Conservation (phyloP, 768 basidiomycete species). For the Agaricus blazei region DNA sequence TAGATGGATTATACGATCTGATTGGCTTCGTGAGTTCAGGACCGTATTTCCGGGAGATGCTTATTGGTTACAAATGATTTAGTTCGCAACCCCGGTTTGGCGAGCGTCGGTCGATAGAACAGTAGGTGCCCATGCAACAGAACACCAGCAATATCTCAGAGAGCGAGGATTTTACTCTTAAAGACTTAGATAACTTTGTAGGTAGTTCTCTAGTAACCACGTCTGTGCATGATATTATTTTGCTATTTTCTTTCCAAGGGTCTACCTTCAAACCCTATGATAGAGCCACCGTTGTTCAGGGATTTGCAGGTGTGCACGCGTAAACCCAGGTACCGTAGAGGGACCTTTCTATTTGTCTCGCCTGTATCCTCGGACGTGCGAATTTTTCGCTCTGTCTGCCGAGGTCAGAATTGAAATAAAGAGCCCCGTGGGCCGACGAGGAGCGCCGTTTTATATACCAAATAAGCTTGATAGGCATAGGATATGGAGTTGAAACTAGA, state of each 20-base stretch:
- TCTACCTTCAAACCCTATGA: too few species aligned
- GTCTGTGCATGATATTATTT: neutral
- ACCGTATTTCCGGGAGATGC: neutral
- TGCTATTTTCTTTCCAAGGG: too few species aligned
- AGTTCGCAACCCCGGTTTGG: slow-evolving; percentile 54
- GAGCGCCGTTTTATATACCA: neutral
- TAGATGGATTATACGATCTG: slow-evolving; percentile 48
- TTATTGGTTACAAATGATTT: slow-evolving; percentile 9
- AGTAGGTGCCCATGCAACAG: slow-evolving; percentile 37
- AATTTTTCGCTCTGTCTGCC: slow-evolving; percentile 1
- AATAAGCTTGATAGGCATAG: neutral
- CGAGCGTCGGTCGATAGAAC: slow-evolving; percentile 43
- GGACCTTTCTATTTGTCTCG: slow-evolving; percentile 3
- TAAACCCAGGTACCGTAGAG: slow-evolving; percentile 1
- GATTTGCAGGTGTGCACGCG: neutral
- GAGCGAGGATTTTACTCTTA: slow-evolving; percentile 37
- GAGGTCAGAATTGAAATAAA: neutral
- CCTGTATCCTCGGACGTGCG: slow-evolving; percentile 3
- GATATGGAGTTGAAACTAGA: neutral
- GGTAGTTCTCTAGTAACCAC: neutral
- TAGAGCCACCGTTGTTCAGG: neutral
- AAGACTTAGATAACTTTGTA: neutral
- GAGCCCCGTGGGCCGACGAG: neutral
- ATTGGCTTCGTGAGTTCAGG: slow-evolving; percentile 37
- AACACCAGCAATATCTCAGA: slow-evolving; percentile 42